phyloP scores from a whole-genome alignment of 306 rosid genomes.

The Pyrus bretschneideri region DNA sequence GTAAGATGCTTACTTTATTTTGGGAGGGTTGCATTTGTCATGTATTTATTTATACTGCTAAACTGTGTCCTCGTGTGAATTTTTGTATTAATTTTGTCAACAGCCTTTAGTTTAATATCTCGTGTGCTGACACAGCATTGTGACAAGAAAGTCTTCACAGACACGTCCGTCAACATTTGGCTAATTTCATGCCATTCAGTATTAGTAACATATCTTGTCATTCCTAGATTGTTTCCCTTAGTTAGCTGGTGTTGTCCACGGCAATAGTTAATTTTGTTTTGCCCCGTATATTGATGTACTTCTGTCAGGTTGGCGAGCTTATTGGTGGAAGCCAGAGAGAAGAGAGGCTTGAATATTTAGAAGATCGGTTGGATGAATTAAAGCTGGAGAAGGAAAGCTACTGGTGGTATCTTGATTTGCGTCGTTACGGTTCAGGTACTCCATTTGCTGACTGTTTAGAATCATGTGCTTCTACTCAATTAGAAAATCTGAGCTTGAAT shows the following conservation, averaged over 20 bases:
- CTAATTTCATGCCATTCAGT: background rate
- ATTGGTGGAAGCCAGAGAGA: constrained; percentile 99
- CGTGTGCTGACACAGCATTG: background rate
- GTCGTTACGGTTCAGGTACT: constrained; percentile 93
- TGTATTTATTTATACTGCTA: background rate
- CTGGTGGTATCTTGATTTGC: constrained; percentile 99
- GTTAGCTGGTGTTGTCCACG: background rate
- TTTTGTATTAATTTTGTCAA: background rate
- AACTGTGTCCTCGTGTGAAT: background rate
- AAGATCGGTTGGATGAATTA: constrained; percentile 78
- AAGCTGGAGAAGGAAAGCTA: constrained; percentile 70
- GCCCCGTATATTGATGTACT: background rate
- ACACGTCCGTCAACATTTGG: background rate
- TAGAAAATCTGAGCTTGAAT: background rate
- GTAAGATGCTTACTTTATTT: background rate
- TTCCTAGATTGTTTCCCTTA: background rate
- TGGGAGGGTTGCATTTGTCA: background rate
- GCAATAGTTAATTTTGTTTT: background rate
- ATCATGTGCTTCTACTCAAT: background rate
- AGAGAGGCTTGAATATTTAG: constrained; percentile 78
- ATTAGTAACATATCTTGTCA: background rate
- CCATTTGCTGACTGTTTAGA: background rate
- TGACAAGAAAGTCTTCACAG: background rate
- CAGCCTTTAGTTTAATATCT: background rate
- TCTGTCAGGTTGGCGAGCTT: constrained; percentile 83